Base-by-base conservation (phyloP, 148 eudicot genomes). In the Rheum nobile region DNA sequence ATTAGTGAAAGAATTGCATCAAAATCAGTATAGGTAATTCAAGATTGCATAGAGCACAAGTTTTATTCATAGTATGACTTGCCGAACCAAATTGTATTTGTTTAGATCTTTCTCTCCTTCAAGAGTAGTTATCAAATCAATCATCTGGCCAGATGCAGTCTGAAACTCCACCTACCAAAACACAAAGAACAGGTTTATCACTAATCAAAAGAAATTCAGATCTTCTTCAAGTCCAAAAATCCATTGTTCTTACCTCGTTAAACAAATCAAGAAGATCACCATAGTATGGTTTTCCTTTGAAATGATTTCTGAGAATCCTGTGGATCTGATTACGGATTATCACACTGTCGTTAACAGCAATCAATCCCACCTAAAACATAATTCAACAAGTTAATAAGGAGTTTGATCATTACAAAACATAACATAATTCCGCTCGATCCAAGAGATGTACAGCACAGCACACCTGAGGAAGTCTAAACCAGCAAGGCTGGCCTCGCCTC, bases 81-180 rank as follows among this genome's bases (percentile, higher is more conserved):
- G 87, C 97, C 86, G 77, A 19, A 82, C 50, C 78, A 86, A 41
- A 35, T 89, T 82, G 71, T 85, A 92, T 76, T 88, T 90, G 3
- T 87, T 84, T 48, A 92, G 72, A 82, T 90, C 93, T 73, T 90
- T 90, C 75, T 86, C 89, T 76, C 87, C 96, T 76, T 83, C 89
- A 55, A 90, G 76, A 28, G 91, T 85, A 41, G 89, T 88, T 65
- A 88, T 82, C 80, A 90, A 74, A 90, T 92, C 97, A 55, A 92
- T 88, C 93, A 92, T 88, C 77, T 92, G 93, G 67, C 97, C 97
- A 55, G 83, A 90, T 71, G 93, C 87, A 80, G 96, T 92, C 78
- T 90, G 97, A 79, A 84, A 92, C 73, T 92, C 96, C 37, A 85
- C 91, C 97, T 92, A 75, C 31, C 17, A 24, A 70, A 48, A 24